Percentiles rank a stretch among this genome's conserved stretches.
Conservation (phyloP, 768 basidiomycete species). For the Mycena leptocephala region DNA sequence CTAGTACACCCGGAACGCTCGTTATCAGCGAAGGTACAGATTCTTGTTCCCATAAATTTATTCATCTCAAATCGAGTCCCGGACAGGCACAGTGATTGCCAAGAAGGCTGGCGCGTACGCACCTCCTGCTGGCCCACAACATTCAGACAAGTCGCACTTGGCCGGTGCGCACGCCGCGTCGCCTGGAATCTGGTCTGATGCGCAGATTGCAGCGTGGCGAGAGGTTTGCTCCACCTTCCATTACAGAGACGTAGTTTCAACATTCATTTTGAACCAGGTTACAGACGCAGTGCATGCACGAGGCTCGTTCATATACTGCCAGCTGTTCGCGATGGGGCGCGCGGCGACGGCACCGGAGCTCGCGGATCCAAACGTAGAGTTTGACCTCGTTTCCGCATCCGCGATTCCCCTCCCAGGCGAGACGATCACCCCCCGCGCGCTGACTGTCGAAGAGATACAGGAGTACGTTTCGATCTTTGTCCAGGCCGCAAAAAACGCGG, state of each 20-base stretch:
- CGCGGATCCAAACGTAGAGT: no score
- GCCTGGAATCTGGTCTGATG: conserved; percentile 19
- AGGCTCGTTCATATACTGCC: no score
- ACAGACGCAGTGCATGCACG: no score
- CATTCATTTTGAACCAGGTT: no score
- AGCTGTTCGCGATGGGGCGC: no score
- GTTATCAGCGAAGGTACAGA: conserved; percentile 53
- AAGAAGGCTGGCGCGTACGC: neutral
- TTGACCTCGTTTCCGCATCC: no score
- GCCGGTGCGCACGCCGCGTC: conserved; percentile 19
- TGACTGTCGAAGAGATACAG: conserved; percentile 11
- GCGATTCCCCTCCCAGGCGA: no score
- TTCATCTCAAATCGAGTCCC: neutral
- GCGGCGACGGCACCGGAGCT: no score
- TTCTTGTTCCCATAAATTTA: neutral
- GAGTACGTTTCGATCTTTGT: conserved; percentile 19
- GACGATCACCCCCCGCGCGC: conserved; percentile 2
- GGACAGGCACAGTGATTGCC: neutral
- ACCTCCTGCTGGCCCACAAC: neutral
- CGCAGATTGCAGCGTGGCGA: conserved; percentile 11
- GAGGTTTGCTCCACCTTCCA: no score
- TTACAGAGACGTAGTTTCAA: neutral
- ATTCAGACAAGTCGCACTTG: neutral
- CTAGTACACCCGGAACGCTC: no score
- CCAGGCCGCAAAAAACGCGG: neutral